Conservation (phyloP, 2,329 filamentous ascomycete species). For the Ustulina deusta region DNA sequence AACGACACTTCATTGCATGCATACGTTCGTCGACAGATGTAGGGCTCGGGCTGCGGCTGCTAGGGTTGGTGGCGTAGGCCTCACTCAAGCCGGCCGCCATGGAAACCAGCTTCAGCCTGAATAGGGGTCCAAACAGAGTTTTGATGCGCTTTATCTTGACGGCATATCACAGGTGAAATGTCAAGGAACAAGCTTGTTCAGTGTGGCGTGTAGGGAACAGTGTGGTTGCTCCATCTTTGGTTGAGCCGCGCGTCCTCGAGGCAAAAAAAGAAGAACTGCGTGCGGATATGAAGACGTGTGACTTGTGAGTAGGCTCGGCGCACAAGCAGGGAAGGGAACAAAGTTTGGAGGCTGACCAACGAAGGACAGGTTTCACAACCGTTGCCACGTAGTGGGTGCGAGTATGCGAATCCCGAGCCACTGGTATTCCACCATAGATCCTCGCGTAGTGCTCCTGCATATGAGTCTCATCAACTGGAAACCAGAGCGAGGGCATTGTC, state of each 20-base stretch:
- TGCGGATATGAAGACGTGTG: slow-evolving; percentile 13
- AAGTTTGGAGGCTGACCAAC: slow-evolving; percentile 39
- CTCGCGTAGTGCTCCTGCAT: slow-evolving; percentile 13
- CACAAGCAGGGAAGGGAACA: slow-evolving; percentile 21
- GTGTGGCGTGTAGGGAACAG: slow-evolving; percentile 6
- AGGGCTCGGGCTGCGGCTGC: background rate
- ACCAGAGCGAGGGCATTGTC: background rate
- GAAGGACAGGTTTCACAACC: slow-evolving; percentile 35
- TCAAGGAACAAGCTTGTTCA: slow-evolving; percentile 28
- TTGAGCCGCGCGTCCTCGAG: slow-evolving; percentile 37
- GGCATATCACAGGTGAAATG: slow-evolving; percentile 11
- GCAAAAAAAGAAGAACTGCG: background rate
- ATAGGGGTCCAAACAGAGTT: slow-evolving; percentile 12
- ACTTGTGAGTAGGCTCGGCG: slow-evolving; percentile 15
- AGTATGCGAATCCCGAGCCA: slow-evolving; percentile 23
- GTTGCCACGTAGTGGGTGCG: slow-evolving; percentile 30
- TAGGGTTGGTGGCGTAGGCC: slow-evolving; percentile 3
- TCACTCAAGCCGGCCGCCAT: background rate
- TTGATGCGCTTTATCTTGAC: slow-evolving; percentile 11
- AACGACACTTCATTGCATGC: slow-evolving; percentile 10
- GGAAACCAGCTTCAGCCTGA: slow-evolving; percentile 7
- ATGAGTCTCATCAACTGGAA: background rate
- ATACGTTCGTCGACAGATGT: slow-evolving; percentile 20
- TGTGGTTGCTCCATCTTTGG: slow-evolving; percentile 1
- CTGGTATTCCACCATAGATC: slow-evolving; percentile 13